Conservation (phyloP, 441 rosid genomes). For the Populus hybrid region DNA sequence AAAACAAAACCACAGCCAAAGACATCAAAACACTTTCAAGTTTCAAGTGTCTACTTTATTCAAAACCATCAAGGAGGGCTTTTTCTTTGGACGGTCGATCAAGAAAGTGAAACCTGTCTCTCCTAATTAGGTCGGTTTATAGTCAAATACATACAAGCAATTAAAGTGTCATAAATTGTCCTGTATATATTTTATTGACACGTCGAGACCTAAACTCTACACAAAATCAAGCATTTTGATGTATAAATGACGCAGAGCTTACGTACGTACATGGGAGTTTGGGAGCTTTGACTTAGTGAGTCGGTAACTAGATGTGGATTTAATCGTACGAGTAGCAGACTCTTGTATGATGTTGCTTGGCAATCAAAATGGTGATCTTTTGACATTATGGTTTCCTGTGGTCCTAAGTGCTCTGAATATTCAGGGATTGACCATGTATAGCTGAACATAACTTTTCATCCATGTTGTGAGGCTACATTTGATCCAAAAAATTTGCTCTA, state of each 20-base stretch:
- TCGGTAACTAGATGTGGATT: conserved; percentile 6
- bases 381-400: no score
- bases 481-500: no score
- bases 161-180: background rate
- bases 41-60: conserved; percentile 23
- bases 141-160: conserved; percentile 23
- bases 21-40: conserved; percentile 30
- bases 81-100: conserved; percentile 61
- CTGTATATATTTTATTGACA: conserved; percentile 11
- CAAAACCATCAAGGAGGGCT: background rate
- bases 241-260: conserved; percentile 35
- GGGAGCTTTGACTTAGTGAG: conserved; percentile 12
- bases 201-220: conserved; percentile 2
- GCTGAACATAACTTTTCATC: no score
- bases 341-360: background rate
- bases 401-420: no score
- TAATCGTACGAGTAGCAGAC: conserved; percentile 1
- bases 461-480: no score
- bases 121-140: conserved; percentile 28
- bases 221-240: background rate
- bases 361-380: background rate
- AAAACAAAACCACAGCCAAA: conserved; percentile 2
- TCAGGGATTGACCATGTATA: no score
- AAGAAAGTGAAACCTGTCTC: conserved; percentile 23
- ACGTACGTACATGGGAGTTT: background rate